Evolutionary conservation across 176 grass and related monocot species (phyloP).

Genomic region (Oryza meyeriana): DNA sequence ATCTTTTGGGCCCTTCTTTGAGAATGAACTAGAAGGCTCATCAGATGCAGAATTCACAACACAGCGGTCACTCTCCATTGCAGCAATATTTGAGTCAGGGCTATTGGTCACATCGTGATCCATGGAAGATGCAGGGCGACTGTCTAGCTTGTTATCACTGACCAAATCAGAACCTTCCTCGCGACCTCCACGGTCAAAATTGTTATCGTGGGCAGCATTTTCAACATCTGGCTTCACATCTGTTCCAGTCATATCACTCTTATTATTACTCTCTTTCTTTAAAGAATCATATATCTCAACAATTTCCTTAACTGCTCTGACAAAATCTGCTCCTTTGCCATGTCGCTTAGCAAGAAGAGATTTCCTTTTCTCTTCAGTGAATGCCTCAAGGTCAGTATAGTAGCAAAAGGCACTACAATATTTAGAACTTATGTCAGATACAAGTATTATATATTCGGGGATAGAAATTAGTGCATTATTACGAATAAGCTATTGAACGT

Average conservation of each 20-base stretch:
- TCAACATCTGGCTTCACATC: neutral
- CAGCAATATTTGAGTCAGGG: constrained; percentile 25
- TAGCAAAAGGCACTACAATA: constrained; percentile 85
- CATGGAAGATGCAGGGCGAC: constrained; percentile 21
- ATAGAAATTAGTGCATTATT: constrained; percentile 1
- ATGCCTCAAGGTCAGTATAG: constrained; percentile 91
- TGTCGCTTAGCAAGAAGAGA: constrained; percentile 72
- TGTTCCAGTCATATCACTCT: constrained; percentile 19
- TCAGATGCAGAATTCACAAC: constrained; percentile 51
- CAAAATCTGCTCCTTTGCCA: constrained; percentile 95
- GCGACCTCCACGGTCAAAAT: constrained; percentile 33
- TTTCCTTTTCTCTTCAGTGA: constrained; percentile 99
- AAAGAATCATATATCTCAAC: constrained; percentile 76
- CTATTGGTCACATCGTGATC: constrained; percentile 32
- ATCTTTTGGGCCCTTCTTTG: constrained; percentile 46
- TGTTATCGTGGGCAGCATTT: constrained; percentile 27
- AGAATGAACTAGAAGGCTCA: constrained; percentile 49
- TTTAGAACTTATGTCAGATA: constrained; percentile 31
- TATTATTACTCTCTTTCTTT: constrained; percentile 54
- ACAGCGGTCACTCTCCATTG: constrained; percentile 35
- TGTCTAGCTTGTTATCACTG: constrained; percentile 39
- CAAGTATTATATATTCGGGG: constrained; percentile 5
- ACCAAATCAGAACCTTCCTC: constrained; percentile 30
- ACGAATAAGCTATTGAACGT: neutral
- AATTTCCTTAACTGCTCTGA: constrained; percentile 90